Base-by-base conservation (phyloP, 2,329 filamentous ascomycete genomes). In the Rutstroemia sp. region DNA sequence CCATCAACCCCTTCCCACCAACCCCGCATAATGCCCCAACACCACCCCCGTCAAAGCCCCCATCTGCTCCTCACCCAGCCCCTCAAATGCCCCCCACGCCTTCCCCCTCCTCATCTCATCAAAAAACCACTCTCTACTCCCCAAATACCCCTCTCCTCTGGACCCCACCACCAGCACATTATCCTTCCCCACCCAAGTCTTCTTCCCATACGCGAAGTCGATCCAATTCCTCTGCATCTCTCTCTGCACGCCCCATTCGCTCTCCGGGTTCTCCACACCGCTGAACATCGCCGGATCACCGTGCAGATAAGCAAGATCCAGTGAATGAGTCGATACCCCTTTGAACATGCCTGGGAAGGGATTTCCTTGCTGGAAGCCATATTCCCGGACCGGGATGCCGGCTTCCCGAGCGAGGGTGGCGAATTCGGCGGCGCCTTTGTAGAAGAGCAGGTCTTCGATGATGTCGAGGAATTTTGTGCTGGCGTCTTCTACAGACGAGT, bases 221-320 rank as follows among this genome's bases (percentile, higher is more conserved):
- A 58, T 39, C 55, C 53, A 51, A 23, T 18, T n/a, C 9, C 4
- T 25, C 34, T 39, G 19, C 30, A 50, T 27, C 18, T 41, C 48
- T 4, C 18, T 19, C 48, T n/a, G 16, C n/a, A 16, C 30, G 4
- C 5, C 41, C 5, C 47, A n/a, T 23, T 59, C 52, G 4, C 8
- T 2, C 18, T 58, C 25, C 8, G 44, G 34, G 41, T 56, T 19
- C 25, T 52, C 49, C 37, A 46, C 54, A 2, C 39, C 46, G 9
- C 10, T 18, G 25, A 60, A 60, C 19, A 60, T 60, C 4, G 14
- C 27, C 4, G 38, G 46, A 19, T 49, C 39, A 7, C 58, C 54
- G 52, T 58, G 58, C 5, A 59, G 12, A 49, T 59, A 59, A 1
- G 52, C 52, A 2, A 62, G 30, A 46, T 61, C 58, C 1, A 61